Evolutionary conservation across 2,329 filamentous ascomycete genomes (phyloP).

Genomic region (Penicillium sp.): DNA sequence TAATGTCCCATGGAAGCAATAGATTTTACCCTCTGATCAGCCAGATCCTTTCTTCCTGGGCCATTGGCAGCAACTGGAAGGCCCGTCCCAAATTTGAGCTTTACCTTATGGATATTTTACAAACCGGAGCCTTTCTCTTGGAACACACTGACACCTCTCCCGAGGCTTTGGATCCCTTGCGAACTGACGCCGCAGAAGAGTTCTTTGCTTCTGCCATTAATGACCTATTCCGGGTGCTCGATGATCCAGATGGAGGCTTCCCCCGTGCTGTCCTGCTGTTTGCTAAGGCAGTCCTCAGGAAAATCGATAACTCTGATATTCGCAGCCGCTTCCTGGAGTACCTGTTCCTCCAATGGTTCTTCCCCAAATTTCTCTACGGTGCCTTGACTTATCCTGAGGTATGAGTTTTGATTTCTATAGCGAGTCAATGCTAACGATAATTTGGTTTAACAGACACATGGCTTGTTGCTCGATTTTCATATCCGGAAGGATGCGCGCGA

Average conservation of each 20-base stretch:
- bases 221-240: constrained; percentile 79
- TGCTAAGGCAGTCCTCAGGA: constrained; percentile 76
- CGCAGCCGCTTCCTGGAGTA: constrained; percentile 76
- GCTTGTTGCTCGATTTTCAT: constrained; percentile 80
- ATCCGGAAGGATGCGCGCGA: constrained; percentile 88
- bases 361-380: constrained; percentile 80
- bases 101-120: constrained; percentile 91
- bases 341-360: constrained; percentile 88
- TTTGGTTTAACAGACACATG: constrained; percentile 50
- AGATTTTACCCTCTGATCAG: constrained; percentile 78
- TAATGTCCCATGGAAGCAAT: constrained; percentile 74
- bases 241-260: constrained; percentile 83
- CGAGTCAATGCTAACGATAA: constrained; percentile 30
- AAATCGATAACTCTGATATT: constrained; percentile 67
- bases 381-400: constrained; percentile 88
- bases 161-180: constrained; percentile 66
- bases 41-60: constrained; percentile 84
- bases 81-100: constrained; percentile 87
- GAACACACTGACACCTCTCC: constrained; percentile 78
- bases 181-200: constrained; percentile 78
- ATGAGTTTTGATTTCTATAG: constrained; percentile 20
- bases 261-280: constrained; percentile 82
- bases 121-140: constrained; percentile 86
- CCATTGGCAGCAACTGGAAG: constrained; percentile 82
- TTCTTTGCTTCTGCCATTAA: constrained; percentile 84